Percentiles rank a stretch among this genome's conserved stretches.
Conservation (phyloP, 2,329 filamentous ascomycete genomes). For the Triangularia verruculosa region DNA sequence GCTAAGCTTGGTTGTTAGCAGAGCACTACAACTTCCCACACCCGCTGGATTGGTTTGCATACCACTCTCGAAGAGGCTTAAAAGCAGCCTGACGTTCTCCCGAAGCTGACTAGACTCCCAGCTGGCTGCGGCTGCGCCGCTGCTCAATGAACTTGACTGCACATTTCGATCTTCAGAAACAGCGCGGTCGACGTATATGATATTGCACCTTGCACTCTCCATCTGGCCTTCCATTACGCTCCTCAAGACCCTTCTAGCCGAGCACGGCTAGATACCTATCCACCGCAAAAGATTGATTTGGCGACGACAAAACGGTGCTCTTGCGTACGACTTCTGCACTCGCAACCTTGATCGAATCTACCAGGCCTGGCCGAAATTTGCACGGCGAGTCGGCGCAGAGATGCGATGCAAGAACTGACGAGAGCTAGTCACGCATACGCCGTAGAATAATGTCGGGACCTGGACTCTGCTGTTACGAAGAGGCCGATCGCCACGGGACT, state of each 20-base stretch:
- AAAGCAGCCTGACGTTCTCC: conserved; percentile 45
- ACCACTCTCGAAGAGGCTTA: conserved; percentile 57
- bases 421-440: conserved; percentile 3
- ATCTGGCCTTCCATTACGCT: conserved; percentile 53
- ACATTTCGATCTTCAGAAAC: conserved; percentile 45
- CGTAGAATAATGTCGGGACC: neutral
- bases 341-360: conserved; percentile 14
- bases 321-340: conserved; percentile 12
- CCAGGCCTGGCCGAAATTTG: conserved; percentile 16
- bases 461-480: neutral
- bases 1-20: conserved; percentile 38
- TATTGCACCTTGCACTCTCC: conserved; percentile 47
- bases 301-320: conserved; percentile 20
- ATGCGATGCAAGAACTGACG: conserved; percentile 3
- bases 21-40: neutral
- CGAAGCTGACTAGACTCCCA: conserved; percentile 31
- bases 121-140: conserved; percentile 35
- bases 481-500: neutral
- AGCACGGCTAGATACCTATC: conserved; percentile 55
- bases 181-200: conserved; percentile 59
- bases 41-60: conserved; percentile 9
- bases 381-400: conserved; percentile 20
- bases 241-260: conserved; percentile 57
- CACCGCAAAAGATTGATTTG: conserved; percentile 36
- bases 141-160: conserved; percentile 23